Evolutionary conservation across 78 protist genomes (phyloP).

Genomic region (Polysphondylium violaceum): DNA sequence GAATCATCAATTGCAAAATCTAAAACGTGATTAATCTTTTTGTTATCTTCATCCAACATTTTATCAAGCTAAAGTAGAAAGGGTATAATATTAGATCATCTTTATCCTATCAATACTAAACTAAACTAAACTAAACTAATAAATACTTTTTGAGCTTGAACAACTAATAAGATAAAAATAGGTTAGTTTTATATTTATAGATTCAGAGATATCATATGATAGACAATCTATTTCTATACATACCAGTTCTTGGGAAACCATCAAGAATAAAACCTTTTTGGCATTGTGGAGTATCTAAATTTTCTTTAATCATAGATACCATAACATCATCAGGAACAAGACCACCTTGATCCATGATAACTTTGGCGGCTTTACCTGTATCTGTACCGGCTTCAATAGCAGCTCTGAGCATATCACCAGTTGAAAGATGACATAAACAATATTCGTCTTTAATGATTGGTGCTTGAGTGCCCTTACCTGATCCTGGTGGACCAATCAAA

Average conservation of each 20-base stretch:
- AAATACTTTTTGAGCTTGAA: conserved; percentile 93
- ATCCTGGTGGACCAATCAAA: conserved; percentile 93
- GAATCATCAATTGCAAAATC: conserved; percentile 90
- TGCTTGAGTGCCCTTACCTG: conserved; percentile 97
- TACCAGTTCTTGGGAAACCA: conserved; percentile 98
- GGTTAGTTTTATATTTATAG: not conserved
- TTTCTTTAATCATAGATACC: conserved; percentile 91
- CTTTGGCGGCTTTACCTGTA: conserved; percentile 92
- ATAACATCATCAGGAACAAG: conserved; percentile 93
- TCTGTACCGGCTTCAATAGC: conserved; percentile 93
- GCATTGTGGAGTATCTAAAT: conserved; percentile 90
- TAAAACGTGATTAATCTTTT: conserved; percentile 84
- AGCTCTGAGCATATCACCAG: conserved; percentile 98
- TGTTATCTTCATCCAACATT: conserved; percentile 78
- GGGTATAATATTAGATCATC: not conserved
- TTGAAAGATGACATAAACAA: conserved; percentile 94
- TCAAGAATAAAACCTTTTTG: conserved; percentile 96
- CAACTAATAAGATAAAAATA: conserved; percentile 21
- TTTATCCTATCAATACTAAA: not conserved
- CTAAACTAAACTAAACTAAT: not conserved
- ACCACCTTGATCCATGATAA: conserved; percentile 94
- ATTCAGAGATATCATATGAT: not conserved
- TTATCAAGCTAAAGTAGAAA: conserved; percentile 90
- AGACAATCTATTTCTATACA: not conserved
- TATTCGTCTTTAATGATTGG: conserved; percentile 67